Percentiles rank a stretch among this genome's conserved stretches.
These are phyloP conservation scores for Epicoccum nigrum DNA, from an alignment of 2,329 filamentous ascomycete genomes.

Conservation along the genomic window DNA sequence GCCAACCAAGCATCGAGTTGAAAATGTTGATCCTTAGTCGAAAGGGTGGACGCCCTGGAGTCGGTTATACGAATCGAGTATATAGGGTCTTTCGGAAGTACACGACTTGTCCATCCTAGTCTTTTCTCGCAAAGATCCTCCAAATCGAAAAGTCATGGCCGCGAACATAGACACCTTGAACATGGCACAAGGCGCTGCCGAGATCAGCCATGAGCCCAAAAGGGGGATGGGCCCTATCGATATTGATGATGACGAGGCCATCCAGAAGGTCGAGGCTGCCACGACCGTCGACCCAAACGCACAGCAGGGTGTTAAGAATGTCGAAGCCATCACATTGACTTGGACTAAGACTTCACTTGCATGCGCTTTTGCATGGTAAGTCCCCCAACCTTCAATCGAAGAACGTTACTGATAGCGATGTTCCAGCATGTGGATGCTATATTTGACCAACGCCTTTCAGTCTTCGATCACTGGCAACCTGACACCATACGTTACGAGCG, in stretches of 20 bases:
- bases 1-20: constrained; percentile 12
- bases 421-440: constrained; percentile 40
- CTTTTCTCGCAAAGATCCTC: background rate
- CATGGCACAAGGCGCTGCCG: background rate
- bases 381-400: background rate
- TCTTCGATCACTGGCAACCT: constrained; percentile 46
- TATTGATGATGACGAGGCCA: constrained; percentile 23
- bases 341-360: constrained; percentile 46
- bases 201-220: constrained; percentile 16
- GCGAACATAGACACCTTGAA: constrained; percentile 9
- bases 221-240: constrained; percentile 19
- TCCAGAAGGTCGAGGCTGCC: constrained; percentile 25
- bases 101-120: background rate
- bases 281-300: constrained; percentile 22
- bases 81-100: background rate
- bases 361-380: constrained; percentile 43
- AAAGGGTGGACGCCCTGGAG: background rate
- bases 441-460: constrained; percentile 53
- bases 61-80: background rate
- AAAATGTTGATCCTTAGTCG: constrained; percentile 8
- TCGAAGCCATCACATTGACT: constrained; percentile 47
- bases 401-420: background rate
- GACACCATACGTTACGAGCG: constrained; percentile 40
- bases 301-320: constrained; percentile 44
- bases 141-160: background rate